Evolutionary conservation across 1,284 basidiomycete species (phyloP).

Genomic region (Stereum hirsutum): DNA sequence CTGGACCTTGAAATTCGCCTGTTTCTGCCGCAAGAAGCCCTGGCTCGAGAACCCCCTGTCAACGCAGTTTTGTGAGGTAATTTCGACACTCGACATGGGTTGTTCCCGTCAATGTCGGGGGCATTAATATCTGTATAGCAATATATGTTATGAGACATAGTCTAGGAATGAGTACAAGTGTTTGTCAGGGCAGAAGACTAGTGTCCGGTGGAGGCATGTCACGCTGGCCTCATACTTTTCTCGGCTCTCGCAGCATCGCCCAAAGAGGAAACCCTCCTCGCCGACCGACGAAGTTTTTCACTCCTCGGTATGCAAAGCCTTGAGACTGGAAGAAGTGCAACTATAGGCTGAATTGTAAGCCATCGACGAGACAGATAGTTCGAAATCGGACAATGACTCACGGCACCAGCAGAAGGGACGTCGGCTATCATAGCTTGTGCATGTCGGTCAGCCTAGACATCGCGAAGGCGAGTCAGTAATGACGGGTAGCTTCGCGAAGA

Average conservation of each 20-base stretch:
- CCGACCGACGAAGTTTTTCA: conserved; percentile 1
- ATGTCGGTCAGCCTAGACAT: conserved; percentile 3
- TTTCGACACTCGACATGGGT: not conserved
- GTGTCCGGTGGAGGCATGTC: too few relatives aligned
- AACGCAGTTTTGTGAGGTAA: not conserved
- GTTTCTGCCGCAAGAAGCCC: too few relatives aligned
- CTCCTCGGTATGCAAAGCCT: conserved; percentile 2
- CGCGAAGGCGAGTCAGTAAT: not conserved
- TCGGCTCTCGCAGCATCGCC: conserved; percentile 1
- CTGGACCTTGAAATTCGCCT: too few relatives aligned
- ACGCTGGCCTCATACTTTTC: too few relatives aligned
- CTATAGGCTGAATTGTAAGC: not conserved
- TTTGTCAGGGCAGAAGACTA: not conserved
- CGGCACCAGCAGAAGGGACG: conserved; percentile 3
- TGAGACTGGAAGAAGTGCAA: conserved; percentile 4
- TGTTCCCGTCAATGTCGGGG: not conserved
- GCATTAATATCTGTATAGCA: not conserved
- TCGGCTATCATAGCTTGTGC: conserved; percentile 1
- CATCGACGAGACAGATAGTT: not conserved
- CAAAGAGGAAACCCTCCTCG: conserved; percentile 1
- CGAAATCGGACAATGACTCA: not conserved
- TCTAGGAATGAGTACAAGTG: not conserved
- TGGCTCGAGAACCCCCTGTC: too few relatives aligned
- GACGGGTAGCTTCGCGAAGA: too few relatives aligned
- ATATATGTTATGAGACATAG: not conserved